Evolutionary conservation across 768 basidiomycete species (phyloP), one percentile per base, ranked within the genome.

Genomic region (Mycena crocata): DNA sequence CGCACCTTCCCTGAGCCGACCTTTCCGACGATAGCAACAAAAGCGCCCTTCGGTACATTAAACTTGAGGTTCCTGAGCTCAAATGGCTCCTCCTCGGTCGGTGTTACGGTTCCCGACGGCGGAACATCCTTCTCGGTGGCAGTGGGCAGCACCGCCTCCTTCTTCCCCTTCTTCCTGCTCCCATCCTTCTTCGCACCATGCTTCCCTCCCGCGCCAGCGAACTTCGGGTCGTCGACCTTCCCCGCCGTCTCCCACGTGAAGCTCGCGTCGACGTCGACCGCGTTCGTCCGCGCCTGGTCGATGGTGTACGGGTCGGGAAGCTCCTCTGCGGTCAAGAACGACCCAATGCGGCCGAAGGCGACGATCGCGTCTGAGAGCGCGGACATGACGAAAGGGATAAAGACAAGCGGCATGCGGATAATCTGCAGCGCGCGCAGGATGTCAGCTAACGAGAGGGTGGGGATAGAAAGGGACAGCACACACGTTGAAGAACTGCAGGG

Each of bases 1-100:
- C 74, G 6, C 39, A 88, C 85, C 80, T 93, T 93, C 31, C 93
- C 93, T 44, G 87, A 88, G 0, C 92, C 92, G 34, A 93, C 89
- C 13, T 85, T 83, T 19, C 93, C 93, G n/a, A 93, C 89, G 30
- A 93, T 87, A 1, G 88, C 90, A 9, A 92, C 82, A 34, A 93
- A 87, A 34, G 89, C 79, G 17, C 92, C 91, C 63, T 77, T 81
- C 2, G 82, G 82, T 42, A 89, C 74, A 48, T 73, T 70, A 35
- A 90, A 66, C 58, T 83, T 79, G 57, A 90, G 72, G 65, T 82
- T 76, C 44, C 77, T 80, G 52, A 90, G 72, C 57, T 81, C 78
- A 66, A 90, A 90, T 0, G 88, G 88, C 60, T 79, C 81, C 60
- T 86, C 84, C 44, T 64, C 70, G 39, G 61, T 46, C 23, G 52